Percentiles rank a stretch among this genome's conserved stretches.
These are phyloP conservation scores for Leishmania amazonensis DNA, from an alignment of 208 protist genomes.

Conservation along the genomic window DNA sequence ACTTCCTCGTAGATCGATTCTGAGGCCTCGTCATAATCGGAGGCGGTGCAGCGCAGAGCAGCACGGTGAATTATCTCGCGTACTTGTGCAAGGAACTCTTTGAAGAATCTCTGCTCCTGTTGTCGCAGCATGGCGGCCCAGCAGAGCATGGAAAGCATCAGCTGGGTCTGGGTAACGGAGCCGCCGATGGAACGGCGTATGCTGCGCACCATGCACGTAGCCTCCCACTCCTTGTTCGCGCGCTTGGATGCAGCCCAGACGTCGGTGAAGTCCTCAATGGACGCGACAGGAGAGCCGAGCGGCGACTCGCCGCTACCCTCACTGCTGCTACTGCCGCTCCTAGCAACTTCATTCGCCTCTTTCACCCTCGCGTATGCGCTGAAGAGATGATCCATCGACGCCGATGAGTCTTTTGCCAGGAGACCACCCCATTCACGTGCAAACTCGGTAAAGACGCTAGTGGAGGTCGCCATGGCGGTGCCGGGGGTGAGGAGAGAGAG, in stretches of 20 bases:
- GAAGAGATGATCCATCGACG: constrained; percentile 22
- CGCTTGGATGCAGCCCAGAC: constrained; percentile 30
- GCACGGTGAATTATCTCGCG: constrained; percentile 12
- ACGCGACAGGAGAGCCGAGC: not conserved
- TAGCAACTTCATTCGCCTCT: not conserved
- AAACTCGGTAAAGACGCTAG: constrained; percentile 18
- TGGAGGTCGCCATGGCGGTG: constrained; percentile 1
- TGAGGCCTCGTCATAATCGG: not conserved
- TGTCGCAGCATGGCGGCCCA: constrained; percentile 20
- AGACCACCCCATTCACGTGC: constrained; percentile 21
- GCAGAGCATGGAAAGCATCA: constrained; percentile 29
- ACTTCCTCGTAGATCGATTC: constrained; percentile 17
- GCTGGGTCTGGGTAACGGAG: constrained; percentile 10
- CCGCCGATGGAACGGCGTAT: constrained; percentile 21
- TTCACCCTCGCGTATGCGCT: not conserved
- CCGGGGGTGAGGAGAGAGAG: not conserved
- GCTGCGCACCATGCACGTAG: constrained; percentile 34
- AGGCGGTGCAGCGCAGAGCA: constrained; percentile 20
- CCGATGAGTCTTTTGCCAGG: constrained; percentile 13
- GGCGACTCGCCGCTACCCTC: constrained; percentile 1
- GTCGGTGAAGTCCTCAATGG: constrained; percentile 32
- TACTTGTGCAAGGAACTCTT: constrained; percentile 16
- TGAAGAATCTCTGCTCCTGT: constrained; percentile 18
- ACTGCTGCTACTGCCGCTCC: not conserved
- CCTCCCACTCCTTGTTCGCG: constrained; percentile 25